Conservation (phyloP, 495 filamentous ascomycete genomes). For the Tuber melanosporum region DNA sequence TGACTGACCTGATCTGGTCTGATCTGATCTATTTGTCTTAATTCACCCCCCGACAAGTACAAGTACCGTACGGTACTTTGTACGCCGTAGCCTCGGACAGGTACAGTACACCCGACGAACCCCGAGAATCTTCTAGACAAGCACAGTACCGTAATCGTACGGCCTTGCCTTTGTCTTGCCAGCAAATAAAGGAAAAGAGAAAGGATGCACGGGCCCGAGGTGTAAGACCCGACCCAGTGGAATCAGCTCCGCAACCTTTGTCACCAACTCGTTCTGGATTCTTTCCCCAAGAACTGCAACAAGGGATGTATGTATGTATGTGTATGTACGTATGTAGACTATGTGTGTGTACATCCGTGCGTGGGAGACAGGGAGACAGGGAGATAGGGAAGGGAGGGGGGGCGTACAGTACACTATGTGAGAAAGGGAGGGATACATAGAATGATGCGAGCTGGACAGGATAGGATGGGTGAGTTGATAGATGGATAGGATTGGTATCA, state of each 20-base stretch:
- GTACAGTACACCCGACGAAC: neutral
- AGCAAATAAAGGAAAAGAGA: neutral
- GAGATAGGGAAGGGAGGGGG: neutral
- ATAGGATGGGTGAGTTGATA: neutral
- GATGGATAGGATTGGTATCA: neutral
- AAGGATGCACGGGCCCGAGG: neutral
- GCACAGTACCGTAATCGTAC: neutral
- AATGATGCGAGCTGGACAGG: neutral
- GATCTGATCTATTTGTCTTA: neutral
- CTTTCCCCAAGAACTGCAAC: neutral
- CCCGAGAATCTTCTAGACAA: neutral
- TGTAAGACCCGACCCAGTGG: neutral
- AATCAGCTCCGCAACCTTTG: neutral
- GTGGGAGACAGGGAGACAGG: neutral
- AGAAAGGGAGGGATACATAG: neutral
- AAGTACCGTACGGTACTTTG: neutral
- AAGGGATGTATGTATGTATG: neutral
- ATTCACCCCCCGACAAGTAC: neutral
- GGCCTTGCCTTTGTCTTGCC: neutral
- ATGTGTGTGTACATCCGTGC: neutral
- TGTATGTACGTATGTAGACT: neutral
- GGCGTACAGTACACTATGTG: neutral
- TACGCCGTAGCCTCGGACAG: neutral
- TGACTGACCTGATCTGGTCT: neutral
- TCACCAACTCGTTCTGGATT: neutral